Base-by-base conservation (phyloP, 2,329 filamentous ascomycete species). In the Tympanopsis confertula region DNA sequence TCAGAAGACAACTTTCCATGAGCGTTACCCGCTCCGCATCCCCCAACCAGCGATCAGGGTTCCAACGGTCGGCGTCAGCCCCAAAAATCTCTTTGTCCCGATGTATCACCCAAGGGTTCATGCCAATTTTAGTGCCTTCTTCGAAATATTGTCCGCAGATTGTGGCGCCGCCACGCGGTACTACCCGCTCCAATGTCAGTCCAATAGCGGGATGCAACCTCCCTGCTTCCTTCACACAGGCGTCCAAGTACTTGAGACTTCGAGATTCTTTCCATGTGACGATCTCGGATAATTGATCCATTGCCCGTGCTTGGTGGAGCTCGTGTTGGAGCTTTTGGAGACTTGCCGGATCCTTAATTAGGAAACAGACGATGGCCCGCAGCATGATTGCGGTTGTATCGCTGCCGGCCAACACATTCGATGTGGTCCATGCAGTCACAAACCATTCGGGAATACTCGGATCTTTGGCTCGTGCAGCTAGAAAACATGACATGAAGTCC, bases 151-250 rank as follows among this genome's bases (percentile, higher is more conserved):
- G 39, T 18, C 42, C 51, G n/a, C 47, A 51, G 7, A 58, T 45
- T 3, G 37, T 42, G 10, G 51, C 24, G 2, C 54, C 55, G 3
- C 55, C 60, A 2, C 55, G 39, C 0, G 68, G 66, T 0, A 71
- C 67, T 0, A 61, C 54, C 4, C 70, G 58, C 47, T 65, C 64
- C n/a, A 73, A 50, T 3, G 67, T 62, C 10, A 72, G 49, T 3
- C 65, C 68, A 0, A 61, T 60, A 0, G 66, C 62, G 1, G 69
- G 59, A 36, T 70, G 64, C 15, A 74, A 51, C 13, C 71, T 61
- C 14, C 74, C 49, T 0, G 65, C 63, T 46, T 74, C 70, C 37
- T 71, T 70, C 28, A 74, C 63, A 3, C 66, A 61, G 1, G 68
- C 69, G 41, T 73, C 62, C 13, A 74, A 55, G 42, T 73, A 76